Percentiles rank a stretch among this genome's conserved stretches.
Conservation (phyloP, 176 grass and related monocot genomes). For the Oryza glaberrima region DNA sequence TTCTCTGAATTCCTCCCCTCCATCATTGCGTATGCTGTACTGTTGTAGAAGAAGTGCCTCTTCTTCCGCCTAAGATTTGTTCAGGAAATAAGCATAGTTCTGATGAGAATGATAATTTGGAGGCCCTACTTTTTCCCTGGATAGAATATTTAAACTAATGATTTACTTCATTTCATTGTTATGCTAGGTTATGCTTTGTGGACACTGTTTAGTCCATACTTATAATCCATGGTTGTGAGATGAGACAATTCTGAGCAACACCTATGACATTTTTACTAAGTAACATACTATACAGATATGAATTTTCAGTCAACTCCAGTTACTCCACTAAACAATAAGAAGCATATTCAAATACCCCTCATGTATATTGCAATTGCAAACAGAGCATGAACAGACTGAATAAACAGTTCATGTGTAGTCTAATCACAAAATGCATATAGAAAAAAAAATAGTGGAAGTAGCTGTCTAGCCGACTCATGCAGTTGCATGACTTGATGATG, state of each 20-base stretch:
- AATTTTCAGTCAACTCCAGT: not conserved
- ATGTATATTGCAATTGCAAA: not conserved
- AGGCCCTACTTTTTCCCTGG: not conserved
- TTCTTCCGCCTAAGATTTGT: slow-evolving; percentile 76
- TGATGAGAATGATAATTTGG: slow-evolving; percentile 9
- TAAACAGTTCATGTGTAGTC: not conserved
- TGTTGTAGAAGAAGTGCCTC: slow-evolving; percentile 81
- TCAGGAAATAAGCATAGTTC: slow-evolving; percentile 36
- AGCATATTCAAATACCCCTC: not conserved
- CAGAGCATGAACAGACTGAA: not conserved
- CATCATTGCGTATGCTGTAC: slow-evolving; percentile 51
- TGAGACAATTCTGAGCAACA: not conserved
- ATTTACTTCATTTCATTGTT: not conserved
- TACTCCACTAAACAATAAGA: not conserved
- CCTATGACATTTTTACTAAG: not conserved
- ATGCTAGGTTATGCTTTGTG: slow-evolving; percentile 9
- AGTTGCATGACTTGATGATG: not conserved
- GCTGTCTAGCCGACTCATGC: not conserved
- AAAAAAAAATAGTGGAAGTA: not conserved
- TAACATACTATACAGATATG: not conserved
- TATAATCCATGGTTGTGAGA: not conserved
- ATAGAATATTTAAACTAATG: not conserved
- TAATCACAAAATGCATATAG: not conserved
- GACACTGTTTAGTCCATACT: not conserved
- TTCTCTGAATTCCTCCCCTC: slow-evolving; percentile 54